Evolutionary conservation across 1,284 basidiomycete genomes (phyloP), one percentile per base, ranked within the genome.

Genomic region (Ceratobasidium sp.): DNA sequence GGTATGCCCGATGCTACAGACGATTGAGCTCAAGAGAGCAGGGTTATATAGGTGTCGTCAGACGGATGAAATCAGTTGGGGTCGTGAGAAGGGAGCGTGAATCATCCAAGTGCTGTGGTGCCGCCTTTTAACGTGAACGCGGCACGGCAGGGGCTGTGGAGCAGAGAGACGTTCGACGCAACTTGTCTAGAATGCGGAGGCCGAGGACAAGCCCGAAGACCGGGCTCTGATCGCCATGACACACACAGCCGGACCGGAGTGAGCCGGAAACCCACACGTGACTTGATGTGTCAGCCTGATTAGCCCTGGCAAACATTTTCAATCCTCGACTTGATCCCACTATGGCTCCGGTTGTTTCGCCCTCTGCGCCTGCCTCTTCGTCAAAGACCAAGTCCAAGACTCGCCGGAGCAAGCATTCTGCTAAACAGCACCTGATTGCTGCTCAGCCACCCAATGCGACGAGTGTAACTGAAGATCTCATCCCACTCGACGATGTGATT

Each of bases 401-500:
- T 33, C 35, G 70, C 20, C 35, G 70, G 1, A 46, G 35, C 20
- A 73, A 73, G 57, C 14, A 33, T 14, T 73, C 70, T 3, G 35
- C 55, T 20, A 73, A 73, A 27, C 60, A 73, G 38, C 30, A 48
- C 18, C 55, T 73, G 27, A 62, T 73, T 73, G 70, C 70, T 2
- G 57, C 70, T 23, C 70, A 73, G 27, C 64, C 38, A 12, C 62
- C 74, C 16, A 20, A n/a, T 38, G 60, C 41, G 50, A 54, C 20
- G n/a, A 65, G 7, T 27, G 35, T n/a, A 12, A 50, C 65, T 23
- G 41, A 66, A n/a, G 65, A 66, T 46, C 62, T 66, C 44, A 68
- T 68, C n/a, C 74, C 74, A 7, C 50, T 66, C 2, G 62, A 67
- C 74, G 74, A 76, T 66, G 74, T 76, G 20, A 38, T 76, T 20